A percentile compares a stretch with the other conserved stretches of the same genome.
Evolutionary conservation across 495 filamentous ascomycete genomes (phyloP).

Genomic region (Penicillium canescens): DNA sequence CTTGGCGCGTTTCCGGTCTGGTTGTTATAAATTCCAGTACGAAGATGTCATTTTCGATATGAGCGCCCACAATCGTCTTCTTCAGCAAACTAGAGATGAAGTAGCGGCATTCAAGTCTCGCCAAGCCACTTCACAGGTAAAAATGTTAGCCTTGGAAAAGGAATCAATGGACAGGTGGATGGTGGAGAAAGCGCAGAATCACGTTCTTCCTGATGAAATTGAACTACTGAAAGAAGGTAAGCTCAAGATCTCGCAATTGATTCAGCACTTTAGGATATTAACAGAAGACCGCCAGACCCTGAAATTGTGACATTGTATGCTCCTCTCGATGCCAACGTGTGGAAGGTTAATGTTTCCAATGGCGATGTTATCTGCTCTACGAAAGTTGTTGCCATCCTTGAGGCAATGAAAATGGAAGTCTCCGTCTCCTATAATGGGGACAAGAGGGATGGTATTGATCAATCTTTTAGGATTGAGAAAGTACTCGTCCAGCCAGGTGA

Average conservation of each 20-base stretch:
- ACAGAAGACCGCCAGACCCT: conserved; percentile 29
- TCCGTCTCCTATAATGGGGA: conserved; percentile 25
- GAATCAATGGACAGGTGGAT: conserved; percentile 45
- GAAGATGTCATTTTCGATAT: conserved; percentile 53
- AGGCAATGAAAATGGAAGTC: conserved; percentile 61
- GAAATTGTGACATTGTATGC: conserved; percentile 41
- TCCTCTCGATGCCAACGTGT: conserved; percentile 57
- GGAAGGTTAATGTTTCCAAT: conserved; percentile 53
- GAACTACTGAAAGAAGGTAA: conserved; percentile 42
- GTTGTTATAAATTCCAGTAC: conserved; percentile 49
- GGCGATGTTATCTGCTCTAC: conserved; percentile 36
- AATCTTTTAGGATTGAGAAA: conserved; percentile 30
- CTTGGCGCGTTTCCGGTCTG: conserved; percentile 42
- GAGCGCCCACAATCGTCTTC: conserved; percentile 49
- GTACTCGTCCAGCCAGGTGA: conserved; percentile 42
- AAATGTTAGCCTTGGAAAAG: conserved; percentile 47
- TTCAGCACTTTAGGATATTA: not conserved
- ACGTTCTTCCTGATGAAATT: conserved; percentile 41
- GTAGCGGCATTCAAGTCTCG: conserved; percentile 39
- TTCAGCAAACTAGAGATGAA: conserved; percentile 39
- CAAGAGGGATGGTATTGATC: not conserved
- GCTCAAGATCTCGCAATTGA: not conserved
- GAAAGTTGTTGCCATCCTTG: conserved; percentile 43
- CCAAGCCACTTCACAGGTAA: conserved; percentile 44
- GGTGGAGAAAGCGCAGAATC: conserved; percentile 46